phyloP scores from a whole-genome alignment of 495 filamentous ascomycete genomes.

The Penicillium argentinense region DNA sequence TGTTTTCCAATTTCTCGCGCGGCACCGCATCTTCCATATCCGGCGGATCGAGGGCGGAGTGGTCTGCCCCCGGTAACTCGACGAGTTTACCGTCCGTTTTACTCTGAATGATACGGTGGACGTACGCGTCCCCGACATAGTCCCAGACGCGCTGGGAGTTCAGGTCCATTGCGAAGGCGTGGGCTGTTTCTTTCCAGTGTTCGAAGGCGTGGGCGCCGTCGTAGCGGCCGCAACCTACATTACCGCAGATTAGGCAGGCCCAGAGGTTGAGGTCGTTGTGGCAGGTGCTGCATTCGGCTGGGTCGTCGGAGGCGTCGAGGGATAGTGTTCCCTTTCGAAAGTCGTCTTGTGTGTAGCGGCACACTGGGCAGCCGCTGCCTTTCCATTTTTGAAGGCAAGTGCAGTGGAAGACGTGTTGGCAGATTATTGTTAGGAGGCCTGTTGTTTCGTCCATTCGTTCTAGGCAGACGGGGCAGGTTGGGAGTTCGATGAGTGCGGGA shows the following conservation, averaged over 20 bases:
- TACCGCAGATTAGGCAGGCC: slow-evolving; percentile 93
- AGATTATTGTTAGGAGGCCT: slow-evolving; percentile 90
- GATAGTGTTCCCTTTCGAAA: slow-evolving; percentile 33
- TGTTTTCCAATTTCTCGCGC: slow-evolving; percentile 85
- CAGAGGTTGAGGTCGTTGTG: slow-evolving; percentile 80
- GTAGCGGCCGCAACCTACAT: slow-evolving; percentile 90
- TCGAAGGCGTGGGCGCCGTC: slow-evolving; percentile 90
- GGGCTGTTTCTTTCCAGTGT: slow-evolving; percentile 85
- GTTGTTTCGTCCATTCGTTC: slow-evolving; percentile 99
- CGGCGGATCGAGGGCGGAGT: slow-evolving; percentile 43
- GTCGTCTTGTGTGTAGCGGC: slow-evolving; percentile 76
- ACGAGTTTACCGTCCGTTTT: slow-evolving; percentile 87
- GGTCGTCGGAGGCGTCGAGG: slow-evolving; percentile 33
- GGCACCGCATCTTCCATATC: slow-evolving; percentile 72
- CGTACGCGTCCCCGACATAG: slow-evolving; percentile 91
- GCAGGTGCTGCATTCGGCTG: slow-evolving; percentile 69
- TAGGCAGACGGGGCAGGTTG: slow-evolving; percentile 94
- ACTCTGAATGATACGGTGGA: slow-evolving; percentile 89
- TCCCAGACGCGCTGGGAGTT: slow-evolving; percentile 96
- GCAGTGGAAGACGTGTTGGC: slow-evolving; percentile 98
- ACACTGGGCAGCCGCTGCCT: slow-evolving; percentile 90
- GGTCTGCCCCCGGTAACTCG: slow-evolving; percentile 64
- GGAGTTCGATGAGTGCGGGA: slow-evolving; percentile 83
- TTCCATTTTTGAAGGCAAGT: slow-evolving; percentile 96
- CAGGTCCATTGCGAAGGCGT: slow-evolving; percentile 91